Conservation (phyloP, 2,329 filamentous ascomycete species). For the Cercospora zeae-maydis region DNA sequence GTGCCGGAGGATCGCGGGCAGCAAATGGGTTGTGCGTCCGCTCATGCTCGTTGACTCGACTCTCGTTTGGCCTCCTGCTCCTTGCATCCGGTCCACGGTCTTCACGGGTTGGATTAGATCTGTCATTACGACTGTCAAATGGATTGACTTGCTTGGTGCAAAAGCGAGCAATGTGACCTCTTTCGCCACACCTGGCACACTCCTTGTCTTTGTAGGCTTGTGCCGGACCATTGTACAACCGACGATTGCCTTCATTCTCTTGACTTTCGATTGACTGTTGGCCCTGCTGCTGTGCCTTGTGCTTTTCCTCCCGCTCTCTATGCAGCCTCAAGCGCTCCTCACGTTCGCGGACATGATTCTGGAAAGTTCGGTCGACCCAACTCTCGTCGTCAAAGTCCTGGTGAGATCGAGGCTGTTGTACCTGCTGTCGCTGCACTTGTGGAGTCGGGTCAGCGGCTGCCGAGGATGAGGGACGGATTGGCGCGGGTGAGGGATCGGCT, state of each 20-base stretch:
- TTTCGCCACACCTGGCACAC: conserved; percentile 20
- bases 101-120: neutral
- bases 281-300: neutral
- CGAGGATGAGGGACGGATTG: too few relatives aligned
- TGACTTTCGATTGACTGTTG: neutral
- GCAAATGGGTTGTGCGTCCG: neutral
- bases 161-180: conserved; percentile 17
- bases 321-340: conserved; percentile 3
- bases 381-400: conserved; percentile 12
- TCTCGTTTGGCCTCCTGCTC: neutral
- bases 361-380: conserved; percentile 15
- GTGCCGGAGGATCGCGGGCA: neutral
- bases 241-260: conserved; percentile 1
- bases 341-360: conserved; percentile 14
- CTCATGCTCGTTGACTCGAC: neutral
- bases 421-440: conserved; percentile 7
- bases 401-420: conserved; percentile 5
- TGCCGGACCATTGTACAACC: conserved; percentile 4
- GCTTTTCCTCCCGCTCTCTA: conserved; percentile 2
- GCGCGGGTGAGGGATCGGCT: too few relatives aligned
- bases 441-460: neutral
- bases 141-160: conserved; percentile 9
- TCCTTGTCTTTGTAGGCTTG: conserved; percentile 4
- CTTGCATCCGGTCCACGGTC: neutral
- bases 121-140: neutral